A percentile compares a stretch with the other conserved stretches of the same genome.
Evolutionary conservation across 2,329 filamentous ascomycete genomes (phyloP).

Genomic region (Penicillium sp.): DNA sequence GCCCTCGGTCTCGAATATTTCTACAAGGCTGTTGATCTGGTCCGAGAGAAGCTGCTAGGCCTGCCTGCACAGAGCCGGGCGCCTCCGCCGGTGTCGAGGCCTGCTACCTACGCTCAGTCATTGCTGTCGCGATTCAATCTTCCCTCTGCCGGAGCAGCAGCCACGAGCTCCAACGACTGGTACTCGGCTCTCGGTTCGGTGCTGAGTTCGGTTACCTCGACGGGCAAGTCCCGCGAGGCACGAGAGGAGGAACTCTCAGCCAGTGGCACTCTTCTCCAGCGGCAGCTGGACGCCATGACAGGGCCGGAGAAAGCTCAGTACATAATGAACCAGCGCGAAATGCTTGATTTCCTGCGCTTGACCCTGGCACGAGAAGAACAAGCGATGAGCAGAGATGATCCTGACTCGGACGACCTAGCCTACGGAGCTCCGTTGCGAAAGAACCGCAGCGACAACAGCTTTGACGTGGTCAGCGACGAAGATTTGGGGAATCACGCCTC

Average conservation of each 20-base stretch:
- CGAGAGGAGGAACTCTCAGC: constrained; percentile 51
- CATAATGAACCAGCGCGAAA: constrained; percentile 72
- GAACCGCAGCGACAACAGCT: constrained; percentile 80
- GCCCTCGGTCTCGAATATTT: constrained; percentile 71
- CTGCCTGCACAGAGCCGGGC: constrained; percentile 58
- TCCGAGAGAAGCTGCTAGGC: constrained; percentile 74
- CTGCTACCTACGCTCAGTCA: constrained; percentile 64
- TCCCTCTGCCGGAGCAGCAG: constrained; percentile 58
- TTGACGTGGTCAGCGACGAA: constrained; percentile 80
- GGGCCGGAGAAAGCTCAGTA: constrained; percentile 65
- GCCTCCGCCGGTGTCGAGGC: constrained; percentile 38
- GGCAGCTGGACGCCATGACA: constrained; percentile 56
- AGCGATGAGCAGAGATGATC: constrained; percentile 45
- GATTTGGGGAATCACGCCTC: constrained; percentile 41
- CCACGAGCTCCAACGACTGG: constrained; percentile 57
- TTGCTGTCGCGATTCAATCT: constrained; percentile 83
- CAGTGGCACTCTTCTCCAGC: constrained; percentile 64
- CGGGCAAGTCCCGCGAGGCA: constrained; percentile 35
- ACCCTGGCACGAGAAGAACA: constrained; percentile 75
- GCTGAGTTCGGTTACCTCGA: constrained; percentile 56
- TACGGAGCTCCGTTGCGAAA: constrained; percentile 57
- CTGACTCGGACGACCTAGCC: constrained; percentile 35
- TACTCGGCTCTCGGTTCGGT: constrained; percentile 72
- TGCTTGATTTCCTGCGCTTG: constrained; percentile 65
- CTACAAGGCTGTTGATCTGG: constrained; percentile 62